Evolutionary conservation across 106 monocot species (phyloP), one percentile per base, ranked within the genome.

Genomic region (Dactylorhiza incarnata): DNA sequence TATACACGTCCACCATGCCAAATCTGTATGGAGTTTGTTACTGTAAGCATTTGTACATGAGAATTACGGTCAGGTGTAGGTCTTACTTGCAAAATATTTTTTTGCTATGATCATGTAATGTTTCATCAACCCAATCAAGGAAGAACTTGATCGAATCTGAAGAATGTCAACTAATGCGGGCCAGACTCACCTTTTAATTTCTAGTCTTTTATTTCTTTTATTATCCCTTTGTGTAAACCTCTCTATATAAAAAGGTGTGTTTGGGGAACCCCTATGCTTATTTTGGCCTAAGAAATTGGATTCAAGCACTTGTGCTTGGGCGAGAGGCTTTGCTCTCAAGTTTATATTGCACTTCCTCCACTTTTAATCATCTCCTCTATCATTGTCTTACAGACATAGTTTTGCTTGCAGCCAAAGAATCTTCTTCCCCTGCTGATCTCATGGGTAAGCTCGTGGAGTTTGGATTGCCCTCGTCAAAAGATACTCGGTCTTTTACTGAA

Each of bases 401-500:
- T 8, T 9, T 22, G 3, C 12, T 61, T 16, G 45, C 85, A 95
- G 95, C 95, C 12, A 93, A 89, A 78, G 87, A 96, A 65, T 80
- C 86, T 16, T 74, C 87, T 11, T 90, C 93, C 0, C 82, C 93
- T 14, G 63, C 26, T 17, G 89, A 89, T 45, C 82, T 96, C 6
- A 29, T 77, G n/a, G 54, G 75, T 11, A 88, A 89, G 75, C 85
- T 96, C 24, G 79, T 85, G 25, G 87, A 90, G 5, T 83, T 75
- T 78, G 72, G 50, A 44, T 90, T 90, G 14, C 84, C 84, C 55
- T 49, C 93, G 16, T 90, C 93, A 0, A 68, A 73, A 0, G 90
- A 82, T 13, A 89, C 90, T 15, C 79, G 73, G 5, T 62, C 48
- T 1, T 96, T 96, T 78, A 89, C 95, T 0, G 59, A 86, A 9